These are phyloP conservation scores for Silene vulgaris DNA, from an alignment of 179 eudicot species.

Conservation along the genomic window DNA sequence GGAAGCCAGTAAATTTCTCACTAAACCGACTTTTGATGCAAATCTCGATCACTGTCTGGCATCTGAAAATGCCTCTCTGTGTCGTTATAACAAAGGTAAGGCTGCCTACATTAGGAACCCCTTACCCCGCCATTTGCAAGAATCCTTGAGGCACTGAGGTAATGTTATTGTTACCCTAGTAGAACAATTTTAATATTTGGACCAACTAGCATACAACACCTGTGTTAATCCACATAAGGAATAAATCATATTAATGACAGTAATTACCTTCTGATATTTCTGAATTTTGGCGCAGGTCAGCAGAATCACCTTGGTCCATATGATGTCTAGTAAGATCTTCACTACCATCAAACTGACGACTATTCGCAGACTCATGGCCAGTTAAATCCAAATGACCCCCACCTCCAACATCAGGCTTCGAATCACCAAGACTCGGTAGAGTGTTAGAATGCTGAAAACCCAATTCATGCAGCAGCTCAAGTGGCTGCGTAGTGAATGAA, in stretches of 20 bases:
- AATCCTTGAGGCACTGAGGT: too few relatives aligned
- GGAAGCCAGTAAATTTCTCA: neutral
- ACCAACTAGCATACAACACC: neutral
- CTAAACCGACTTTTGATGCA: neutral
- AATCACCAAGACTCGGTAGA: slow-evolving; percentile 38
- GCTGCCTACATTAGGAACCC: neutral
- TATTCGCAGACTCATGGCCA: slow-evolving; percentile 31
- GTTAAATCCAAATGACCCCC: slow-evolving; percentile 24
- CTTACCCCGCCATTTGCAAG: neutral
- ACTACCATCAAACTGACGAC: slow-evolving; percentile 30
- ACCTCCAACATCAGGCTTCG: slow-evolving; percentile 35
- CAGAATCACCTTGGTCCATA: slow-evolving; percentile 14
- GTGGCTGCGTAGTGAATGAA: slow-evolving; percentile 85
- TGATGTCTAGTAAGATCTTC: slow-evolving; percentile 28
- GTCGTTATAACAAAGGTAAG: neutral
- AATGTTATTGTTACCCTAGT: too few relatives aligned
- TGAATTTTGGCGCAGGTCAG: slow-evolving; percentile 25
- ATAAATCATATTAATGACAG: slow-evolving; percentile 1
- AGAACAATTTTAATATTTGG: too few relatives aligned
- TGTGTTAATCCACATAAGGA: neutral
- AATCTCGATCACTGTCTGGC: neutral
- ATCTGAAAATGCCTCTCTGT: neutral
- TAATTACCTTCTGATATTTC: slow-evolving; percentile 66
- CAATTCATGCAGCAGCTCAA: slow-evolving; percentile 81
- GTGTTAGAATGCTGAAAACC: slow-evolving; percentile 52